Conservation (phyloP, 2,329 filamentous ascomycete genomes). For the Ceratocystiopsis brevicomis region DNA sequence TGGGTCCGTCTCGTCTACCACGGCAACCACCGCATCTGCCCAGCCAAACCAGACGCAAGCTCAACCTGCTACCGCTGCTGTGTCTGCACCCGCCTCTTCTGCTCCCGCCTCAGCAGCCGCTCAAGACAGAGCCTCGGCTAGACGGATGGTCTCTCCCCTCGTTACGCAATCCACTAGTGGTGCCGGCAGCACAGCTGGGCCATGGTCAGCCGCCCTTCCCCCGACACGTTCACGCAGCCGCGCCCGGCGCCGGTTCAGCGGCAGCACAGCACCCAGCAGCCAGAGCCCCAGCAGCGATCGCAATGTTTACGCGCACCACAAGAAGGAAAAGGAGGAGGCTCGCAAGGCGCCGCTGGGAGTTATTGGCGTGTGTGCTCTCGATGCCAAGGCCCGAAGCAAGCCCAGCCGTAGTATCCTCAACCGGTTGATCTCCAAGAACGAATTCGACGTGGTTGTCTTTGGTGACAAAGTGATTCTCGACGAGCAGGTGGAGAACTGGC, state of each 20-base stretch:
- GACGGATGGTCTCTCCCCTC: conserved; percentile 4
- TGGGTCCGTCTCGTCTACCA: no score
- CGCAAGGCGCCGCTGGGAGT: conserved; percentile 43
- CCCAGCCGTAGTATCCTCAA: conserved; percentile 93
- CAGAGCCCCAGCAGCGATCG: conserved; percentile 61
- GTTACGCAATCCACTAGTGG: not conserved
- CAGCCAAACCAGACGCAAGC: no score
- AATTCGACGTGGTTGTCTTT: conserved; percentile 95
- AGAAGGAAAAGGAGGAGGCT: conserved; percentile 43
- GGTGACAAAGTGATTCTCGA: conserved; percentile 97
- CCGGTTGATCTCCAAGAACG: conserved; percentile 68
- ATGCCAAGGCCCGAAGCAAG: conserved; percentile 91
- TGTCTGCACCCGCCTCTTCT: no score
- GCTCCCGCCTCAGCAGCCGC: not conserved
- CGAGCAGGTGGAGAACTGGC: conserved; percentile 93
- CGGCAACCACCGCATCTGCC: no score
- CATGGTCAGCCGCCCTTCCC: no score
- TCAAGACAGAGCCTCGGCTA: not conserved
- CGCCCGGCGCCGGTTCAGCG: conserved; percentile 58
- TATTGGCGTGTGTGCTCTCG: conserved; percentile 88
- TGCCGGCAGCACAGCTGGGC: no score
- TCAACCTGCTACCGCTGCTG: no score
- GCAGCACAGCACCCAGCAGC: conserved; percentile 64
- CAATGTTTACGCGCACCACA: conserved; percentile 15
- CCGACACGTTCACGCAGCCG: conserved; percentile 34